Base-by-base conservation (phyloP, 768 basidiomycete genomes). In the Clavaria fumosa region DNA sequence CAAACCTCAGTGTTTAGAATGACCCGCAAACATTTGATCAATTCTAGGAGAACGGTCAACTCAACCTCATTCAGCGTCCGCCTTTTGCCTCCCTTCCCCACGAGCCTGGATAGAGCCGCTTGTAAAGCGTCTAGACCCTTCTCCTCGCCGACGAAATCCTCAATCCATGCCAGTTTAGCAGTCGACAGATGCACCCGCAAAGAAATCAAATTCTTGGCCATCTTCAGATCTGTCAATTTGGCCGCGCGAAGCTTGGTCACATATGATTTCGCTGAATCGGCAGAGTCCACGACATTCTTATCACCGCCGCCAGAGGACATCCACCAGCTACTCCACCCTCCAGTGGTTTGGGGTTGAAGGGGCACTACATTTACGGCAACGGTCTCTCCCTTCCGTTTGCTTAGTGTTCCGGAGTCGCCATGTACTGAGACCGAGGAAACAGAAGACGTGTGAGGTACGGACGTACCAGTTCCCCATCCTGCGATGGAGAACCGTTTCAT, bases 131-230 rank as follows among this genome's bases (percentile, higher is more conserved):
- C 70, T 39, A 90, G 56, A 0, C 90, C 90, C 23, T 69, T 63
- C 44, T 74, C 72, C 0, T 54, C 48, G 1, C 63, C 60, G n/a
- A 85, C 60, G 50, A 95, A 93, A 23, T 76, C 73, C 45, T 77
- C 65, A 35, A 89, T 75, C 73, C 86, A 91, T 2, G 64, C 56
- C 9, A 90, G 42, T 41, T 75, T 76, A 0, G 80, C 83, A 0
- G 88, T 90, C 2, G 88, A 84, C 1, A 95, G 61, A 48, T 86
- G 81, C 0, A 90, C 81, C 2, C 89, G 75, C 12, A 96, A 62
- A 1, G 78, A 74, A 30, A 88, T 79, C 2, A 95, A 60, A 47
- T 83, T 75, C 50, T 83, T 88, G 35, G 70, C 64, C 19, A 89
- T 64, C 48, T 71, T 75, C 26, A 67, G 56, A 46, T 79, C 75